Evolutionary conservation across 208 protist species (phyloP).

Genomic region (Perkinsela sp.): DNA sequence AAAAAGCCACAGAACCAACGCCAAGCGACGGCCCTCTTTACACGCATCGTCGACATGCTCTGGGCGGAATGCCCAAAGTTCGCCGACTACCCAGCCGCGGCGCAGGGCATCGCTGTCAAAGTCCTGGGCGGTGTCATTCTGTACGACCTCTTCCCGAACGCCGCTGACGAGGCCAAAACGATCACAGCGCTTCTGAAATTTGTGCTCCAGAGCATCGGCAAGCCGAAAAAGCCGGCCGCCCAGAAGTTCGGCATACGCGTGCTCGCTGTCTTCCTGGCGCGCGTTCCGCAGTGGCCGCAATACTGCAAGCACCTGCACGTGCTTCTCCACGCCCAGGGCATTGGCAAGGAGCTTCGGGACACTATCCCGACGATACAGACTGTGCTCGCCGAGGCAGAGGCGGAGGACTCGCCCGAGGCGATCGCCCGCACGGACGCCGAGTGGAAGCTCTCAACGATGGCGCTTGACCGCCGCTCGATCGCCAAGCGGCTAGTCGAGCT

Average conservation of each 20-base stretch:
- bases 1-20: neutral
- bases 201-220: conserved; percentile 69
- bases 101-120: neutral
- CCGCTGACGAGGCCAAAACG: neutral
- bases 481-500: conserved; percentile 28
- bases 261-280: conserved; percentile 70
- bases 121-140: neutral
- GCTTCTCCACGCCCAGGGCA: conserved; percentile 38
- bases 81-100: neutral
- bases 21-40: neutral
- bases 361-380: conserved; percentile 55
- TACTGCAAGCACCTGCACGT: conserved; percentile 19
- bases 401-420: conserved; percentile 3
- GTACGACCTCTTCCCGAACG: neutral
- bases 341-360: conserved; percentile 54
- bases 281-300: conserved; percentile 82
- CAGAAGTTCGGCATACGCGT: conserved; percentile 83
- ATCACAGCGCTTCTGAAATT: conserved; percentile 12
- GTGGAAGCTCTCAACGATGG: conserved; percentile 10
- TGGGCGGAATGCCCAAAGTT: neutral
- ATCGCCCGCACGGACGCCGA: conserved; percentile 3
- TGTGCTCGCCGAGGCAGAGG: conserved; percentile 35
- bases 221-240: conserved; percentile 51
- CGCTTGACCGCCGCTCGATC: conserved; percentile 55
- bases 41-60: neutral